phyloP scores from a whole-genome alignment of 331 rosid species.

The Malus hybrid region DNA sequence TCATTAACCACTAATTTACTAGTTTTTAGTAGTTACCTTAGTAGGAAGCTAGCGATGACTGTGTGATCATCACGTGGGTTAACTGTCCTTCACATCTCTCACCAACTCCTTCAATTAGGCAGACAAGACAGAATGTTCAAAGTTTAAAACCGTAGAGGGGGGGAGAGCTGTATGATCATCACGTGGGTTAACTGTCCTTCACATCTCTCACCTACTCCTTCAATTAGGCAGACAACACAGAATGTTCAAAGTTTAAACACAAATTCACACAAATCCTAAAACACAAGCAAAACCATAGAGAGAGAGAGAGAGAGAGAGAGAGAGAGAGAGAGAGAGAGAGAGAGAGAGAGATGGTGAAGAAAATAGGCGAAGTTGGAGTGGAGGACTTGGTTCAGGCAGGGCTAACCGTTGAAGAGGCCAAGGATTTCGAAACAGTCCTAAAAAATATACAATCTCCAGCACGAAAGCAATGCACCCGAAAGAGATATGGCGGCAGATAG shows the following conservation, averaged over 20 bases:
- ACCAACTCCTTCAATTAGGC: neutral
- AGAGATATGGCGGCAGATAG: conserved; percentile 48
- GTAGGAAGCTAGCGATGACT: neutral
- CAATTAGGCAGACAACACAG: neutral
- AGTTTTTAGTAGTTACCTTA: neutral
- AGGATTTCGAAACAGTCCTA: conserved; percentile 16
- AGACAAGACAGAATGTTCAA: neutral
- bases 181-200: neutral
- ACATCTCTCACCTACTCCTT: neutral
- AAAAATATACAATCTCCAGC: conserved; percentile 8
- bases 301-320: neutral
- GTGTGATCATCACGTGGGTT: neutral
- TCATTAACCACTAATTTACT: neutral
- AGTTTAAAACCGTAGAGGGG: neutral
- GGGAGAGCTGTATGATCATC: neutral
- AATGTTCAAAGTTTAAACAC: neutral
- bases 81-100: neutral
- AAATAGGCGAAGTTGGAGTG: conserved; percentile 34
- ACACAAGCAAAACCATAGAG: neutral
- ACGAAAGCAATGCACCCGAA: conserved; percentile 20
- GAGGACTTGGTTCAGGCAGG: conserved; percentile 46
- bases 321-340: neutral
- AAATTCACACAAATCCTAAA: too few species aligned
- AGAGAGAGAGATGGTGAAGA: conserved; percentile 29
- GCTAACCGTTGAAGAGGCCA: conserved; percentile 37